Base-by-base conservation (phyloP, 2,329 filamentous ascomycete species). In the Nemania sp. region DNA sequence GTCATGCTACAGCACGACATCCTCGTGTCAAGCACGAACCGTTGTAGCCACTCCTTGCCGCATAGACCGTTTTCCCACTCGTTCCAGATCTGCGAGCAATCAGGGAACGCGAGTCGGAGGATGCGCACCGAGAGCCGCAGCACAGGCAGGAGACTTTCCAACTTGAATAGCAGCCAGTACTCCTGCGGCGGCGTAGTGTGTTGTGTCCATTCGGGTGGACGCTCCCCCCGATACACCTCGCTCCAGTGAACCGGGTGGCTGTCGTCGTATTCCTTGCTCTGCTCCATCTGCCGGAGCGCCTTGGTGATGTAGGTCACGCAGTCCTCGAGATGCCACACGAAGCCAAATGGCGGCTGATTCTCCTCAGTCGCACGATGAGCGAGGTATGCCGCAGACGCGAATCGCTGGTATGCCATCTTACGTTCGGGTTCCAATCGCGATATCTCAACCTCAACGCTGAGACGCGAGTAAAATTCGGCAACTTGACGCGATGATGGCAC, bases 111-210 rank as follows among this genome's bases (percentile, higher is more conserved):
- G 18, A 70, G 27, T 47, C 71, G 58, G 13, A 76, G 64, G 22
- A 76, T 64, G 5, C 67, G 61, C n/a, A 73, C 69, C 2, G 74
- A 64, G 22, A 75, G 69, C 15, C 64, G 55, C 24, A 76, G 68
- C 62, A 72, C 71, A 7, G 72, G 74, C n/a, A 70, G 69, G 13
- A 76, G 64, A 53, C 73, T 74, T 41, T 72, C 65, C 8, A 76
- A 57, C 57, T 75, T 76, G 54, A 75, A 75, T 26, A 70, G 51
- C 18, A 70, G 41, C 74, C 74, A 76, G 27, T 69, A 70, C n/a
- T 73, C 68, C 8, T 27, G 58, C 2, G 73, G 72, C 2, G 69
- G 55, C 20, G 41, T 60, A 10, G 62, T 53, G 4, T 52, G 55
- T 41, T 45, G 38, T 4, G 54, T 15, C 10, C 51, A 54, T 38